A percentile compares a stretch with the other conserved stretches of the same genome.
phyloP scores from a whole-genome alignment of 345 rosid genomes.

The Populus ilicifolia region DNA sequence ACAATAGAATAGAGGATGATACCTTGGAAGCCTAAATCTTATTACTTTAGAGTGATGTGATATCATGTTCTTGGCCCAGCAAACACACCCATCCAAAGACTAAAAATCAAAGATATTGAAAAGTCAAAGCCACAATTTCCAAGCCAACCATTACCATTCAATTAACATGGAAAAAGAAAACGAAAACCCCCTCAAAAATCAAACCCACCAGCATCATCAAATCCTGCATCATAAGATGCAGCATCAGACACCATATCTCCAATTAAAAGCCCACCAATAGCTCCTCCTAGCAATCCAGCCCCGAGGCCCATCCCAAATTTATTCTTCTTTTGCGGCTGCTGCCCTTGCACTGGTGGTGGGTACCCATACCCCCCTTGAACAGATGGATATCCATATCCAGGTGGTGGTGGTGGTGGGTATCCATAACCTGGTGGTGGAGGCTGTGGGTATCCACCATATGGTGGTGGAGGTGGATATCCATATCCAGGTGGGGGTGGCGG shows the following conservation, averaged over 20 bases:
- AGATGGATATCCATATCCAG: constrained; percentile 39
- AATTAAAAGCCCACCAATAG: constrained; percentile 63
- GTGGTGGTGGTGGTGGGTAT: constrained; percentile 24
- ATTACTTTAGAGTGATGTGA: neutral
- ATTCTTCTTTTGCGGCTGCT: constrained; percentile 48
- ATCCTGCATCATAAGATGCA: constrained; percentile 25
- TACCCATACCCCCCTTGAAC: constrained; percentile 14
- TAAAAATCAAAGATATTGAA: neutral
- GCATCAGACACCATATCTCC: constrained; percentile 70
- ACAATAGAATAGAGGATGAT: neutral
- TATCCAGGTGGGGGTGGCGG: constrained; percentile 22
- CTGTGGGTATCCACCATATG: constrained; percentile 24
- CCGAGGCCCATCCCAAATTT: constrained; percentile 61
- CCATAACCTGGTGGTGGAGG: constrained; percentile 34
- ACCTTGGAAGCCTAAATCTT: neutral
- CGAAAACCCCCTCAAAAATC: constrained; percentile 5
- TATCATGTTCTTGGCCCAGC: neutral
- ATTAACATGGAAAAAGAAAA: neutral
- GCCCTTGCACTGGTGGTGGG: constrained; percentile 26
- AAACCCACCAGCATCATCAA: constrained; percentile 43
- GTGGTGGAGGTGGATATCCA: constrained; percentile 29
- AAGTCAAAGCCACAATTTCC: neutral
- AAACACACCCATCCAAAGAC: neutral
- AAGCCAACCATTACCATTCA: neutral
- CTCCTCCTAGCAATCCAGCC: constrained; percentile 71